phyloP scores from a whole-genome alignment of 768 basidiomycete genomes.

The Xerocomus spinulosus region DNA sequence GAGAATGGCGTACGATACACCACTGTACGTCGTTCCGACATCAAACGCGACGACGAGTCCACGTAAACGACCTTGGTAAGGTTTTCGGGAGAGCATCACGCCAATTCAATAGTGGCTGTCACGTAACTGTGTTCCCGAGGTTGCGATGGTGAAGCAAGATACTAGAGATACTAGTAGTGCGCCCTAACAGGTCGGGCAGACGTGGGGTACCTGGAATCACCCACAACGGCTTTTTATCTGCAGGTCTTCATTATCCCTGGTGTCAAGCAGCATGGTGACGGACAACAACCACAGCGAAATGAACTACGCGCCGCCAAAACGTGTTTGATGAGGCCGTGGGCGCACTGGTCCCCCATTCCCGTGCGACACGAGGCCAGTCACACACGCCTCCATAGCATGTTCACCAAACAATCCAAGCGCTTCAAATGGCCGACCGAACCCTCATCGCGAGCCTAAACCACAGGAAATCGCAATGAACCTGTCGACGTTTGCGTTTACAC shows the following conservation, averaged over 20 bases:
- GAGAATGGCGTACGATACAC: slow-evolving; percentile 39
- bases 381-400: slow-evolving; percentile 22
- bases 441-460: slow-evolving; percentile 18
- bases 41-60: slow-evolving; percentile 39
- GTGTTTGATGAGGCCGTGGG: neutral
- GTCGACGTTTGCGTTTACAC: slow-evolving; percentile 24
- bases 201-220: neutral
- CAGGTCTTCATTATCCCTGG: too few relatives aligned
- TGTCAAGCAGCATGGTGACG: slow-evolving; percentile 12
- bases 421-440: slow-evolving; percentile 24
- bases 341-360: neutral
- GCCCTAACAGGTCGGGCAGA: neutral
- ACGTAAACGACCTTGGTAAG: slow-evolving; percentile 35
- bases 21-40: slow-evolving; percentile 40
- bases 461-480: slow-evolving; percentile 24
- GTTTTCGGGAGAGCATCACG: slow-evolving; percentile 32
- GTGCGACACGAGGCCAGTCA: slow-evolving; percentile 18
- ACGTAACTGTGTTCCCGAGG: too few relatives aligned
- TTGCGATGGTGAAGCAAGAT: too few relatives aligned
- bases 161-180: neutral
- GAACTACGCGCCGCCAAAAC: slow-evolving; percentile 15
- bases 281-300: neutral
- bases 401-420: slow-evolving; percentile 20
- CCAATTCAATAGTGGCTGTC: too few relatives aligned
- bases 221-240: slow-evolving; percentile 19